Conservation (phyloP, 2,329 filamentous ascomycete species). For the Chaetomiaceae sp. region DNA sequence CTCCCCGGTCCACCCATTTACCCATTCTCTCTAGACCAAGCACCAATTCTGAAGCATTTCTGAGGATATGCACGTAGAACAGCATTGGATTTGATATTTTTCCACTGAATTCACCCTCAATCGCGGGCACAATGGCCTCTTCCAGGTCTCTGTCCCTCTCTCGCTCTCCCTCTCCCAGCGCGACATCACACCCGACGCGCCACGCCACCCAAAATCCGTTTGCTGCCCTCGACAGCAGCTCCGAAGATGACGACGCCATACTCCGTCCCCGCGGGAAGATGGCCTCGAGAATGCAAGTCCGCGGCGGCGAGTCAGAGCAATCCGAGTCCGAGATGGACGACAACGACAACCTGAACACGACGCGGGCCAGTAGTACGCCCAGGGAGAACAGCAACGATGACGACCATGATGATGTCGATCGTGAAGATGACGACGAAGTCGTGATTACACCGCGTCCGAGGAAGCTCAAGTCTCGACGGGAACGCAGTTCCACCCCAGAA, state of each 20-base stretch:
- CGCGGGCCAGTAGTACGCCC: background rate
- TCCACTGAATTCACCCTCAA: background rate
- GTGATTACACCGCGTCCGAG: slow-evolving; percentile 38
- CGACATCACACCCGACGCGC: slow-evolving; percentile 15
- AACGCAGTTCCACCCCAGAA: slow-evolving; percentile 34
- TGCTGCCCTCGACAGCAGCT: slow-evolving; percentile 21
- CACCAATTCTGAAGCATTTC: background rate
- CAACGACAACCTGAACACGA: slow-evolving; percentile 16
- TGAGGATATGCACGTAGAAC: slow-evolving; percentile 3
- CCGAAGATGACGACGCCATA: slow-evolving; percentile 41
- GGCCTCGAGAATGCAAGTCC: slow-evolving; percentile 57
- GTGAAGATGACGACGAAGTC: slow-evolving; percentile 41
- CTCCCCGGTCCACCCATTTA: slow-evolving; percentile 6
- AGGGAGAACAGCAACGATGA: slow-evolving; percentile 22
- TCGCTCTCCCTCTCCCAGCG: slow-evolving; percentile 13
- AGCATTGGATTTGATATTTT: slow-evolving; percentile 1
- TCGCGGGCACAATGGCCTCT: slow-evolving; percentile 42
- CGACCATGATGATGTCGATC: slow-evolving; percentile 33
- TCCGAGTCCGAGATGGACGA: slow-evolving; percentile 24
- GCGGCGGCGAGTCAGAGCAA: slow-evolving; percentile 21
- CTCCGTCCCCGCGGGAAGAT: slow-evolving; percentile 57
- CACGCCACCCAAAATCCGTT: slow-evolving; percentile 17
- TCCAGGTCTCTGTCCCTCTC: slow-evolving; percentile 36
- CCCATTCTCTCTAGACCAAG: slow-evolving; percentile 8
- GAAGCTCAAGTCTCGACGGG: slow-evolving; percentile 35